Evolutionary conservation across 23 red algal genomes (phyloP).

Genomic region (Gracilaria vermiculophylla): DNA sequence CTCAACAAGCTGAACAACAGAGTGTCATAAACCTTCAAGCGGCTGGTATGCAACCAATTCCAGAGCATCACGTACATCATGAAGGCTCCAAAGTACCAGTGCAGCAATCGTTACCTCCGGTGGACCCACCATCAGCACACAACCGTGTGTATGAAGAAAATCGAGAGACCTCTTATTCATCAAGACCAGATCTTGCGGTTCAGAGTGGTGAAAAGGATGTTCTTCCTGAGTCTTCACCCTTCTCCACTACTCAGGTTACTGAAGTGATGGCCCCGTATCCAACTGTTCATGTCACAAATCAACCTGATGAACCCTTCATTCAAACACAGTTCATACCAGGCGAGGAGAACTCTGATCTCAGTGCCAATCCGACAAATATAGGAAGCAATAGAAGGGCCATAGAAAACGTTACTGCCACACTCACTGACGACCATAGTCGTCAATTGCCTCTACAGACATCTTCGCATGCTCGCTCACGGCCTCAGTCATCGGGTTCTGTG

Average conservation of each 20-base stretch:
- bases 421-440: background rate
- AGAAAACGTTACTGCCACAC: background rate
- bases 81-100: background rate
- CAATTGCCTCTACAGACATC: constrained; percentile 18
- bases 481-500: constrained; percentile 38
- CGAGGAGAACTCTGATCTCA: background rate
- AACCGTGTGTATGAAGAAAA: background rate
- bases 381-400: background rate
- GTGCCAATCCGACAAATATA: background rate
- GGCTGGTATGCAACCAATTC: background rate
- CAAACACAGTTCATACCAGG: background rate
- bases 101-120: background rate
- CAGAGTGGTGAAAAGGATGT: background rate
- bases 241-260: background rate
- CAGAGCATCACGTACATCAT: background rate
- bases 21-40: background rate
- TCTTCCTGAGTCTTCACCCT: background rate
- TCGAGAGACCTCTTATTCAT: constrained; percentile 8
- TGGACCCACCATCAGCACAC: background rate
- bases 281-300: background rate
- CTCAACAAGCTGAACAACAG: background rate
- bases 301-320: background rate
- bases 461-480: constrained; percentile 3
- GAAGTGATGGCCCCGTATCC: background rate
- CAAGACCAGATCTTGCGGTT: background rate